phyloP scores from a whole-genome alignment of 2,329 filamentous ascomycete species.

The Bipolaris victoriae region DNA sequence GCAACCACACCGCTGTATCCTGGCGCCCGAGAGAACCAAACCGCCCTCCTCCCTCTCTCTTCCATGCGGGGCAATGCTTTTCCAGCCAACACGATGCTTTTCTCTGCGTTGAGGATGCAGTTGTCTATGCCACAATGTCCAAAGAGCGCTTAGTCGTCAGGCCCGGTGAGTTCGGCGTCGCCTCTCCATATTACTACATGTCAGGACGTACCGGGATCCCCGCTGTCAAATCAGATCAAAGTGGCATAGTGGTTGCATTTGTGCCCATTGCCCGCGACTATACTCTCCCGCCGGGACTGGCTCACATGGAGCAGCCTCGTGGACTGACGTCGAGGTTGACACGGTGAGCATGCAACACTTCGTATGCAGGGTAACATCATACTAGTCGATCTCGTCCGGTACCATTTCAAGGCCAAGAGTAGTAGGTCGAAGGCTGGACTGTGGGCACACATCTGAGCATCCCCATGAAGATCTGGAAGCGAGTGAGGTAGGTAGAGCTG shows the following conservation, averaged over 20 bases:
- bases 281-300: slow-evolving; percentile 16
- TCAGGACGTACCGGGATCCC: neutral
- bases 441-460: slow-evolving; percentile 13
- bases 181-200: neutral
- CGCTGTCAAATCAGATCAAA: neutral
- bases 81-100: neutral
- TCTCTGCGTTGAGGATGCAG: neutral
- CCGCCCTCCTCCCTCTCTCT: neutral
- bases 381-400: slow-evolving; percentile 6
- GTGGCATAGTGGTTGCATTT: neutral
- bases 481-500: slow-evolving; percentile 18
- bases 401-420: slow-evolving; percentile 11
- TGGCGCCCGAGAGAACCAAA: slow-evolving; percentile 11
- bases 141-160: neutral
- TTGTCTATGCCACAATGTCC: neutral
- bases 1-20: slow-evolving; percentile 5
- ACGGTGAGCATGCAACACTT: slow-evolving; percentile 2
- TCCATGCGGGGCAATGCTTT: neutral
- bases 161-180: neutral
- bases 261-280: slow-evolving; percentile 4
- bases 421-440: slow-evolving; percentile 11
- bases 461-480: slow-evolving; percentile 13
- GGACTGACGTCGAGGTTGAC: slow-evolving; percentile 19
- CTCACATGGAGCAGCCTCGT: slow-evolving; percentile 2
- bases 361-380: slow-evolving; percentile 22